Evolutionary conservation across 345 rosid genomes (phyloP), one percentile per base, ranked within the genome.

Genomic region (Raphanus sativus): DNA sequence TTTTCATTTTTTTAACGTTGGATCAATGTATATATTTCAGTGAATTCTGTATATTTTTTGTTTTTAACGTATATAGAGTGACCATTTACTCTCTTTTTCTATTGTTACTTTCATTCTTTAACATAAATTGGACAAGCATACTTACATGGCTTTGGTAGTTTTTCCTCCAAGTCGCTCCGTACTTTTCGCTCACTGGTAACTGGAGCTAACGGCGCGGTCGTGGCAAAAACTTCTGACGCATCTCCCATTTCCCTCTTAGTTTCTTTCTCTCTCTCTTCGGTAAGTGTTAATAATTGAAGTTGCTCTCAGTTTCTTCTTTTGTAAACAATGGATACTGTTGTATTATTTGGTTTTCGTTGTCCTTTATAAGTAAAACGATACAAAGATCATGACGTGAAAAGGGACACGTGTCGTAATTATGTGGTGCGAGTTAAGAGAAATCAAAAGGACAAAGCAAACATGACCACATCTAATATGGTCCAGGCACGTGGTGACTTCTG

Each of bases 101-200:
- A 21, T 21, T 21, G 21, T 21, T 60, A 59, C 33, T 3, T 9
- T 12, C 63, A 26, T 24, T 13, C 16, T 15, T 60, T 10, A 50
- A 50, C 55, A 50, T 28, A 59, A 1, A 12, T 28, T 29, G 17
- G 65, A 61, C 1, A 73, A 32, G 1, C 16, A 29, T n/a, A 21
- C 85, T 75, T 86, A 90, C 97, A 90, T 30, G 98, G 96, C 73
- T 94, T 94, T 13, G 90, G 91, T 6, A 91, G 59, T 6, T 81
- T 81, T n/a, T 81, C 82, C 29, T 94, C 98, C 67, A 94, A 73
- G 82, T 90, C 89, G 61, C 34, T 58, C 1, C 93, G 81, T 26
- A 94, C 87, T 73, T 79, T 85, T 62, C 94, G 86, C 62, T 85
- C 75, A 26, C 42, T 63, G 26, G 98, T 91, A 36, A 90, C 85